Evolutionary conservation across 768 basidiomycete genomes (phyloP), one percentile per base, ranked within the genome.

Genomic region (Trametopsis cervina): DNA sequence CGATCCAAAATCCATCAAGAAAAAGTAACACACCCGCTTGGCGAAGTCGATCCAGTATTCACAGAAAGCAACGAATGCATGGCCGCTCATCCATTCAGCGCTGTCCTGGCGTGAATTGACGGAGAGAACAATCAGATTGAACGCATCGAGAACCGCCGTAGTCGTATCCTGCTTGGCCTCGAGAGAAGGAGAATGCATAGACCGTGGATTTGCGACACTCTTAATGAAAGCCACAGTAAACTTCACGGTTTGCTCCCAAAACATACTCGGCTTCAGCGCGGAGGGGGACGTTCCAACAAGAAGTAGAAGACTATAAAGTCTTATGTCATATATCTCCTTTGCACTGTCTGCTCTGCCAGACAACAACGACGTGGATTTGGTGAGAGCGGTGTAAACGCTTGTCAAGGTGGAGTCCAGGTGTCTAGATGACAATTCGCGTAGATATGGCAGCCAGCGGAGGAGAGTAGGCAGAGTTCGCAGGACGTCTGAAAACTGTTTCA

Each of bases 1-100:
- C 29, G 26, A 23, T n/a, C n/a, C n/a, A n/a, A n/a, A n/a, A n/a
- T n/a, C 37, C 46, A 20, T 45, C 21, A 35, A 54, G 23, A 47
- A 46, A 13, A 21, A 20, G 22, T 42, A 41, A 24, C 72, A 48
- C 41, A 84, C 88, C 68, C 71, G 72, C 57, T 76, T 78, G 0
- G 87, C 85, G 53, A 88, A 76, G 17, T 65, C 68, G 54, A 79
- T 73, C 80, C 88, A 88, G 46, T 77, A 79, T 53, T 89, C 85
- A 59, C 85, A 88, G 60, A 85, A 77, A 6, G 69, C 67, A 12
- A 77, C 51, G 56, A 85, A 90, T 0, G 72, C 69, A 40, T 65
- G 71, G 2, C 79, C 79, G 13, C 62, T 62, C 47, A 77, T 53
- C 52, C 83, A 82, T 0, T 26, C 52, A 1, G 49, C 59, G n/a